Percentiles rank a stretch among this genome's conserved stretches.
Evolutionary conservation across 2,329 filamentous ascomycete genomes (phyloP).

Genomic region (Talaromyces sp.): DNA sequence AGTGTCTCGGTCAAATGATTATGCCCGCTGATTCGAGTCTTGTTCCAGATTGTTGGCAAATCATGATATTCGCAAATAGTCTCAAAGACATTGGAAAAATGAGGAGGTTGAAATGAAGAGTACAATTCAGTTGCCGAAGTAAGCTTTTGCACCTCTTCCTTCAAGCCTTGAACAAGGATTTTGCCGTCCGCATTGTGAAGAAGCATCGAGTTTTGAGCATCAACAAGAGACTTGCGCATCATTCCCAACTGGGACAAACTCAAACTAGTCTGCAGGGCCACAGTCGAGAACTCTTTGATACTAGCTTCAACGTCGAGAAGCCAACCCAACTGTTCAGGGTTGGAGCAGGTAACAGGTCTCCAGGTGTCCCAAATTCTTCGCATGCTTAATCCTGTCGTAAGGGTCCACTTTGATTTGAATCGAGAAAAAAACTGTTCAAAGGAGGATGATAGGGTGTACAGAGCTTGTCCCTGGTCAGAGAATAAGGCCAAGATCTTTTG

Average conservation of each 20-base stretch:
- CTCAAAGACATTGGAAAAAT: constrained; percentile 45
- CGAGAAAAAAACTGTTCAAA: constrained; percentile 38
- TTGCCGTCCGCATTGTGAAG: constrained; percentile 31
- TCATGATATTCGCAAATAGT: constrained; percentile 43
- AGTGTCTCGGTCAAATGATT: constrained; percentile 24
- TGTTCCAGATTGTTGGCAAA: constrained; percentile 19
- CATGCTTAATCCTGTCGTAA: constrained; percentile 74
- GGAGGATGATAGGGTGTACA: constrained; percentile 23
- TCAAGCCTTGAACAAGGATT: constrained; percentile 32
- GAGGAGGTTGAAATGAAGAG: constrained; percentile 29
- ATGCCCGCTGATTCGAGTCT: constrained; percentile 12
- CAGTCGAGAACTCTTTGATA: constrained; percentile 31
- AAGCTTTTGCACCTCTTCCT: constrained; percentile 33
- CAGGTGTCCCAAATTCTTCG: constrained; percentile 70
- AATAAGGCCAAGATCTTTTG: constrained; percentile 30
- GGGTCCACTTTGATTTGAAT: constrained; percentile 66
- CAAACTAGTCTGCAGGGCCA: constrained; percentile 32
- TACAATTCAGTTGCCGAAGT: constrained; percentile 25
- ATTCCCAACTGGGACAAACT: constrained; percentile 30
- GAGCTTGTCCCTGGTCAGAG: constrained; percentile 18
- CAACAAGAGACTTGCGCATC: constrained; percentile 34
- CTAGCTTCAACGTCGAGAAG: constrained; percentile 32
- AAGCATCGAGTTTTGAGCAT: constrained; percentile 33
- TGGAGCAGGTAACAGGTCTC: constrained; percentile 53
- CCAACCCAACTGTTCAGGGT: constrained; percentile 26